Evolutionary conservation across 108 stramenopile species (phyloP).

Genomic region (Stephanodiscus minutulus): DNA sequence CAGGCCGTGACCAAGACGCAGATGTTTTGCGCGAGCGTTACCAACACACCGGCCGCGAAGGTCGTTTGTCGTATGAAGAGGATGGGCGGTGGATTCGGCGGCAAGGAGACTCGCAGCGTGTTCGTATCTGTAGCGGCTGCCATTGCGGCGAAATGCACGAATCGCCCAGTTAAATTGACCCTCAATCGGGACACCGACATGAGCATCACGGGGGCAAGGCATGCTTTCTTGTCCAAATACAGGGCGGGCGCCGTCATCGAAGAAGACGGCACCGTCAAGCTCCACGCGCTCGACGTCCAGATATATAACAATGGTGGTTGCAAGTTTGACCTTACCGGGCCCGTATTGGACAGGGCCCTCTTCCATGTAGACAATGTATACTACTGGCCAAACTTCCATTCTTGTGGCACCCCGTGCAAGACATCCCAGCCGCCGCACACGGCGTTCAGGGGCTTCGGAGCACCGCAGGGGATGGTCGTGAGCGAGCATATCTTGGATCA

Average conservation of each 20-base stretch:
- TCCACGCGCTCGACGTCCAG: conserved; percentile 76
- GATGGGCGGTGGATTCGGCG: conserved; percentile 96
- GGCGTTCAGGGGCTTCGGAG: conserved; percentile 95
- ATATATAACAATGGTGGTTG: conserved; percentile 90
- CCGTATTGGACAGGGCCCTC: conserved; percentile 89
- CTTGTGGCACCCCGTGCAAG: conserved; percentile 81
- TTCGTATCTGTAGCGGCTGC: conserved; percentile 88
- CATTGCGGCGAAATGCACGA: conserved; percentile 80
- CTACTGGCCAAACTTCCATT: conserved; percentile 84
- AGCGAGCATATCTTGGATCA: conserved; percentile 92
- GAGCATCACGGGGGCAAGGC: conserved; percentile 84
- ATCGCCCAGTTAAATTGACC: conserved; percentile 86
- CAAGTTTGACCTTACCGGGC: conserved; percentile 86
- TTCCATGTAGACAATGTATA: conserved; percentile 92
- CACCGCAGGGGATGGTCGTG: conserved; percentile 85
- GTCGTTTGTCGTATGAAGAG: conserved; percentile 92
- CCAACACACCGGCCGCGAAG: conserved; percentile 77
- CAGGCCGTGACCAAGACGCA: conserved; percentile 94
- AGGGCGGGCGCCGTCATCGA: conserved; percentile 80
- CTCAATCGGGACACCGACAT: conserved; percentile 93
- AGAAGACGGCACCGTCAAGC: conserved; percentile 65
- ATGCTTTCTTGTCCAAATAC: conserved; percentile 88
- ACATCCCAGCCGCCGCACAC: conserved; percentile 93
- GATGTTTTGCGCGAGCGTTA: conserved; percentile 78
- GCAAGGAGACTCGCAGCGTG: conserved; percentile 90